Conservation (phyloP, 2,329 filamentous ascomycete species). For the Neonectria magnoliae region DNA sequence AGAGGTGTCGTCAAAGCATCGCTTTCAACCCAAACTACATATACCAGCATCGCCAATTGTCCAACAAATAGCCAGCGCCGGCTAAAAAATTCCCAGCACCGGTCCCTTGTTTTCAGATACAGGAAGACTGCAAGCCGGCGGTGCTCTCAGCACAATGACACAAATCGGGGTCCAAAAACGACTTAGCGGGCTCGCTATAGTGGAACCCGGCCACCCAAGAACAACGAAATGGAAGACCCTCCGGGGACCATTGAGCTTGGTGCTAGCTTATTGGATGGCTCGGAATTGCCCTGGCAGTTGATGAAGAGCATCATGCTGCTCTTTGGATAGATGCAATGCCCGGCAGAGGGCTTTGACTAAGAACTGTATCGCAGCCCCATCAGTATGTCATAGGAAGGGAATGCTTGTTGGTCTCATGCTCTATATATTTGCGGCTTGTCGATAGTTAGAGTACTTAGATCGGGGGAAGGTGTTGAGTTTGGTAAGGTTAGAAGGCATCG, state of each 20-base stretch:
- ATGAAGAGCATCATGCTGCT: not conserved
- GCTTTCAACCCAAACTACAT: not conserved
- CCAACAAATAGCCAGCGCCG: not conserved
- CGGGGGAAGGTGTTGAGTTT: not conserved
- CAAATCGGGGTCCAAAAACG: not conserved
- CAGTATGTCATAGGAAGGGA: not conserved
- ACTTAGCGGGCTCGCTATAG: not conserved
- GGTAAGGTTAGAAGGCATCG: too few relatives aligned
- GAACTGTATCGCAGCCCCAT: not conserved
- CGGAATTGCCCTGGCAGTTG: not conserved
- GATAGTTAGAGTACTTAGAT: not conserved
- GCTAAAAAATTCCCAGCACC: not conserved
- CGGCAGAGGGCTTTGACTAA: not conserved
- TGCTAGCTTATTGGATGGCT: not conserved
- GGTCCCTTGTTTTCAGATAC: not conserved
- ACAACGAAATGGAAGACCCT: not conserved
- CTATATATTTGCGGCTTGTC: not conserved
- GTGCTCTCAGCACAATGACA: not conserved
- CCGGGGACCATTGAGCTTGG: not conserved
- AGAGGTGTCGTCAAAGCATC: not conserved
- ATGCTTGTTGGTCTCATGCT: not conserved
- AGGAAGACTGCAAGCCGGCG: not conserved
- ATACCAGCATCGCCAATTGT: not conserved
- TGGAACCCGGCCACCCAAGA: not conserved
- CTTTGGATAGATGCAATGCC: not conserved